These are phyloP conservation scores for Candolleomyces aberdarensis DNA, from an alignment of 768 basidiomycete species.

Conservation along the genomic window DNA sequence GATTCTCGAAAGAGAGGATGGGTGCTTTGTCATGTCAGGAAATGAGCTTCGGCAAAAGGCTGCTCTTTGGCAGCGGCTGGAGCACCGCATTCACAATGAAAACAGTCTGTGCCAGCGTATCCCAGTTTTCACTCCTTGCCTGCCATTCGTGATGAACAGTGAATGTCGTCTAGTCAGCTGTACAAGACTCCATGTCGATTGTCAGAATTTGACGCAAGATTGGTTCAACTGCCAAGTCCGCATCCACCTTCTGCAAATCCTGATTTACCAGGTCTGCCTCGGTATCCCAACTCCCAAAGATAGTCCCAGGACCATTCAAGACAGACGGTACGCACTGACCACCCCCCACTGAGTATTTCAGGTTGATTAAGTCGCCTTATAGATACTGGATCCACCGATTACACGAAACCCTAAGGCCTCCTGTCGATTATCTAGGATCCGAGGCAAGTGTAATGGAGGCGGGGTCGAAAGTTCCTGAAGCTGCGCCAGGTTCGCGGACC, in stretches of 20 bases:
- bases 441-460: conserved; percentile 28
- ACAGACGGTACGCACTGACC: conserved; percentile 15
- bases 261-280: conserved; percentile 11
- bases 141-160: conserved; percentile 9
- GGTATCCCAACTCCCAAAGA: conserved; percentile 18
- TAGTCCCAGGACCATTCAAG: neutral
- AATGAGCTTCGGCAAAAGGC: conserved; percentile 11
- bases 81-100: conserved; percentile 5
- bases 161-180: conserved; percentile 10
- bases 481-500: conserved; percentile 28
- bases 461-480: conserved; percentile 33
- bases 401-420: conserved; percentile 49
- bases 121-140: conserved; percentile 15
- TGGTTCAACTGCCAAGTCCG: conserved; percentile 17
- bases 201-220: conserved; percentile 5
- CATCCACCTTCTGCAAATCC: conserved; percentile 19
- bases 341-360: neutral
- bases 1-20: conserved; percentile 11
- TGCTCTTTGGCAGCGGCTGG: conserved; percentile 9
- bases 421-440: conserved; percentile 45
- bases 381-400: conserved; percentile 47
- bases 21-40: conserved; percentile 8
- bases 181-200: conserved; percentile 12
- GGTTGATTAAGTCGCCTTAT: neutral
- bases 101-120: conserved; percentile 7